A percentile compares a stretch with the other conserved stretches of the same genome.
Evolutionary conservation across 257 asterid genomes (phyloP).

Genomic region (Salvia rosmarinus): DNA sequence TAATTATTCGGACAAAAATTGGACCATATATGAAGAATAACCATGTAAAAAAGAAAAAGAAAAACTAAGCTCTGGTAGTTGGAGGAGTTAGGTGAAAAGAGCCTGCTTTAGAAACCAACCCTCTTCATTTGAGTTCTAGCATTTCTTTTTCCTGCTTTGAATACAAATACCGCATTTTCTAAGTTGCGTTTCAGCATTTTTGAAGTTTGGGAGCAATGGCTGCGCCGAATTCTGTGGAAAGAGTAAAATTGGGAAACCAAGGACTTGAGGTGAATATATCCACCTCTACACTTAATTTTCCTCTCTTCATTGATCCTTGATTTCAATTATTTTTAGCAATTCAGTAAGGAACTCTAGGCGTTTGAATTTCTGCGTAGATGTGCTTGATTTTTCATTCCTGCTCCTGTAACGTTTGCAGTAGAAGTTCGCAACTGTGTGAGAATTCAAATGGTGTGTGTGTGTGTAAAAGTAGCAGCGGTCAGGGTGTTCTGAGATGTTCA

Average conservation of each 20-base stretch:
- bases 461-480: not conserved
- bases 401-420: not conserved
- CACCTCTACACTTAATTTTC: not conserved
- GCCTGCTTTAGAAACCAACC: not conserved
- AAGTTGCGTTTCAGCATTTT: not conserved
- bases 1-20: too few species aligned
- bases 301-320: conserved; percentile 8
- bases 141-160: not conserved
- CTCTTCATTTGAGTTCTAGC: not conserved
- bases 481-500: not conserved
- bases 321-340: not conserved
- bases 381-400: not conserved
- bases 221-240: conserved; percentile 39
- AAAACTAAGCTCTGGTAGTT: not conserved
- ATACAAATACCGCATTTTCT: not conserved
- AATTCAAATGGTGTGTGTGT: not conserved
- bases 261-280: conserved; percentile 51
- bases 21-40: too few species aligned
- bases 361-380: not conserved
- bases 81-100: conserved; percentile 13
- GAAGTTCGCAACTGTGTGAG: not conserved
- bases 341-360: not conserved
- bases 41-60: too few species aligned
- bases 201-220: conserved; percentile 31
- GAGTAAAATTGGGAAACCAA: conserved; percentile 55